Evolutionary conservation across 73 alveolate genomes (phyloP).

Genomic region (Paramecium sonneborni): DNA sequence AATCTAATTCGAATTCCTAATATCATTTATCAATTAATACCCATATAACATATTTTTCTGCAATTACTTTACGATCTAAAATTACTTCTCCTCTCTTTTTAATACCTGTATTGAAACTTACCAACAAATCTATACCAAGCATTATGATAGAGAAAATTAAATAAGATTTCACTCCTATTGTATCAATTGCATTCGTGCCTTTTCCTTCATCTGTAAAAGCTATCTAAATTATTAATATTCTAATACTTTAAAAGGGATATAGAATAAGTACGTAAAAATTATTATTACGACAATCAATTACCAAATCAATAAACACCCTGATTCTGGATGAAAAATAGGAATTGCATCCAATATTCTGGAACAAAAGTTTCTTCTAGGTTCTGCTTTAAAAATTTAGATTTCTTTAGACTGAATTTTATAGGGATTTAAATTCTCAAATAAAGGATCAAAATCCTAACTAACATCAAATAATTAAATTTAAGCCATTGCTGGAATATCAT

Average conservation of each 20-base stretch:
- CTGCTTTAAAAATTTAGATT: background rate
- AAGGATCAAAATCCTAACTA: background rate
- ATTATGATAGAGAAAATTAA: background rate
- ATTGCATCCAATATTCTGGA: background rate
- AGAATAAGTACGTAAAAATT: constrained; percentile 3
- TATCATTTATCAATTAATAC: background rate
- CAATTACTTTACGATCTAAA: background rate
- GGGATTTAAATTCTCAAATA: background rate
- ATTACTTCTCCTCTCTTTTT: background rate
- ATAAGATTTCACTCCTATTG: background rate
- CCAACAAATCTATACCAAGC: background rate
- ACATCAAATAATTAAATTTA: background rate
- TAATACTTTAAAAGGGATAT: constrained; percentile 13
- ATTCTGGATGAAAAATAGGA: constrained; percentile 45
- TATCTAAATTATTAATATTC: background rate
- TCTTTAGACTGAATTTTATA: background rate
- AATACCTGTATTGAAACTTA: background rate
- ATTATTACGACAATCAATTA: background rate
- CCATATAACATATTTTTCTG: constrained; percentile 1
- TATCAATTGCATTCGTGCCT: background rate
- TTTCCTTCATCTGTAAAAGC: constrained; percentile 24
- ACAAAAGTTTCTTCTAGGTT: background rate
- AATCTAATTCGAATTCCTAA: constrained; percentile 57
- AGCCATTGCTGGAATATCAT: background rate
- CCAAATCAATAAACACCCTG: background rate